These are phyloP conservation scores for Phytophthora crassamura DNA, from an alignment of 352 stramenopile species.

Conservation along the genomic window DNA sequence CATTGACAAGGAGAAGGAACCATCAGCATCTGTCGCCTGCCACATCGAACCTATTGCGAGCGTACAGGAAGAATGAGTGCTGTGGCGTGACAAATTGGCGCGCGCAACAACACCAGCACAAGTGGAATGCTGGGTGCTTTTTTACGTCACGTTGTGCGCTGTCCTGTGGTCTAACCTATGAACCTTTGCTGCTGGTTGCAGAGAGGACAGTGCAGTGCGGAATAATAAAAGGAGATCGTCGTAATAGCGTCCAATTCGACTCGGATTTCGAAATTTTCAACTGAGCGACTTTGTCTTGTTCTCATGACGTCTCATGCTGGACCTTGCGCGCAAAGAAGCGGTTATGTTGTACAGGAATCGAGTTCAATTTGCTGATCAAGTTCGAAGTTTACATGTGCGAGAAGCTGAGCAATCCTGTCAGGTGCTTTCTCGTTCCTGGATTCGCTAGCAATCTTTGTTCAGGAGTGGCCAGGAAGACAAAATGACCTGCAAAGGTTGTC, in stretches of 20 bases:
- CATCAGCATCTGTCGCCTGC: conserved; percentile 6
- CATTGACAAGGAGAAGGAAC: conserved; percentile 43
- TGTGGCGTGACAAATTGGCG: neutral
- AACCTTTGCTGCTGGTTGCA: conserved; percentile 1
- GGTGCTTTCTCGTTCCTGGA: neutral
- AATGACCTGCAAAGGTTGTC: too few species aligned
- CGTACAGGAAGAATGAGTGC: conserved; percentile 14
- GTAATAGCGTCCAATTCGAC: too few species aligned
- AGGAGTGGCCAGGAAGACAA: too few species aligned
- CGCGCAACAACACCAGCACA: conserved; percentile 7
- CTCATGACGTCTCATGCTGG: neutral
- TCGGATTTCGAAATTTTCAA: too few species aligned
- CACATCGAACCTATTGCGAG: conserved; percentile 24
- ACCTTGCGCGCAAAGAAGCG: neutral
- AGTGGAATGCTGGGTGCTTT: conserved; percentile 9
- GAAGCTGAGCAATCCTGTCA: too few species aligned
- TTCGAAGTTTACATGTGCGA: too few species aligned
- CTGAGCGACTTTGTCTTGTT: too few species aligned
- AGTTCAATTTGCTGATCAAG: conserved; percentile 1
- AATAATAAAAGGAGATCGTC: neutral
- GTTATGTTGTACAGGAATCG: conserved; percentile 1
- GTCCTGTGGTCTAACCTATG: conserved; percentile 1
- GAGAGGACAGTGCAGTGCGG: neutral
- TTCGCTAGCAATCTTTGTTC: neutral
- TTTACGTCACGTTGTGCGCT: conserved; percentile 7